Base-by-base conservation (phyloP, 306 rosid species). In the Oxytropis ochrocephala region DNA sequence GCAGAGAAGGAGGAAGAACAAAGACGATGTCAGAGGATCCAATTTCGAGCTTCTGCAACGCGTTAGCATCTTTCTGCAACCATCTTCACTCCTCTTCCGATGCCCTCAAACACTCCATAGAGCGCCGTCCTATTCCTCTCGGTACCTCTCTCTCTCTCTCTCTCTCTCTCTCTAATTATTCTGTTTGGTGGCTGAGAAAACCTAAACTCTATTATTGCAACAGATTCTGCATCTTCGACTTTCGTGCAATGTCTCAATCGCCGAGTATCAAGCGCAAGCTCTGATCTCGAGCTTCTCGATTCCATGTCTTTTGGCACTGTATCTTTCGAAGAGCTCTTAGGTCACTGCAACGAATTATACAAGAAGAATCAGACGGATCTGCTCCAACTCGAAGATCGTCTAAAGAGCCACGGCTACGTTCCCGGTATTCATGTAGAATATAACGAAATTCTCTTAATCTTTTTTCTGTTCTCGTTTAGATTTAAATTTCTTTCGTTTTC, bases 61-160 rank as follows among this genome's bases (percentile, higher is more conserved):
- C 78, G 50, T 48, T 87, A 9, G 85, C 86, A 6, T 62, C 85
- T 0, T 88, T 93, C 80, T 88, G 97, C 87, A 86, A 85, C 74
- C 96, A 90, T 49, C 85, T 93, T 17, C 84, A 93, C 1, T 82
- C 81, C 75, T 75, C 83, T 76, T 84, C 85, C 64, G 75, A 87
- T 30, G 97, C 97, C 35, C 96, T 94, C 82, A 81, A 64, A 48
- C 85, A 86, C 39, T 94, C 98, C 77, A 35, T 90, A 59, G 75
- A 79, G 41, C 97, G 97, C 79, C 90, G 91, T 16, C 89, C 94
- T 41, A 87, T 93, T 72, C 98, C 98, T 57, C 98, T 93, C 46
- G 94, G 95, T 86, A 58, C 32, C 16, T 58, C 44, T 60, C 59
- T 51, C 61, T 19, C 27, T n/a, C 61, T 75, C 29, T 21, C 42